Conservation (phyloP, 2,329 filamentous ascomycete genomes). For the Madurella mycetomatis region DNA sequence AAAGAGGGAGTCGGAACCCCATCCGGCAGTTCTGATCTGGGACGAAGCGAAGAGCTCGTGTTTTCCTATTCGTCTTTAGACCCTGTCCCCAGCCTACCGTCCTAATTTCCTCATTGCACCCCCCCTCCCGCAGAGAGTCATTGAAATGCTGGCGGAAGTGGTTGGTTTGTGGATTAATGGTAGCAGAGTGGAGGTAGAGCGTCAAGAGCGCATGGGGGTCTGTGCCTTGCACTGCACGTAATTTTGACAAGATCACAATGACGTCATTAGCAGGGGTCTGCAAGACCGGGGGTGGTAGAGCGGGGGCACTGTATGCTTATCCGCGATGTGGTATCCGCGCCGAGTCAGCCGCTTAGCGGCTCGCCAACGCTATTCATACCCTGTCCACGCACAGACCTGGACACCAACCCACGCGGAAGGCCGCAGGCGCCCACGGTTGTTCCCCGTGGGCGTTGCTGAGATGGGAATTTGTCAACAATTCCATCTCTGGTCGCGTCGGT, state of each 20-base stretch:
- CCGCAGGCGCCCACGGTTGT: not conserved
- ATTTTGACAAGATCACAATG: not conserved
- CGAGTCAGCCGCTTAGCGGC: not conserved
- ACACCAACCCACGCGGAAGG: no score
- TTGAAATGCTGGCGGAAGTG: no score
- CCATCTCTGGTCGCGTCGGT: conserved; percentile 8
- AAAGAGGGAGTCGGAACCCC: not conserved
- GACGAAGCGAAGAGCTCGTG: no score
- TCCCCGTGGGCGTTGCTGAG: not conserved
- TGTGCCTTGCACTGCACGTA: not conserved
- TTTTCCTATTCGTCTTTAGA: no score
- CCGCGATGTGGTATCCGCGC: not conserved
- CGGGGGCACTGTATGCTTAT: not conserved
- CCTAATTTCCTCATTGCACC: no score
- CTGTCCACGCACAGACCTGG: not conserved
- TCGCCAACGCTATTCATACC: not conserved
- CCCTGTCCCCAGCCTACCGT: no score
- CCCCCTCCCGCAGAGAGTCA: no score
- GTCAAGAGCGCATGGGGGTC: not conserved
- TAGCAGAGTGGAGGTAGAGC: not conserved
- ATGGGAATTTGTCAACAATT: conserved; percentile 20
- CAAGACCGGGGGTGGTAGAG: no score
- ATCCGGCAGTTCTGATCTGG: not conserved
- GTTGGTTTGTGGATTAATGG: not conserved
- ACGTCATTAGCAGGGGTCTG: not conserved